phyloP scores from a whole-genome alignment of 345 rosid species.

The Laguncularia racemosa region DNA sequence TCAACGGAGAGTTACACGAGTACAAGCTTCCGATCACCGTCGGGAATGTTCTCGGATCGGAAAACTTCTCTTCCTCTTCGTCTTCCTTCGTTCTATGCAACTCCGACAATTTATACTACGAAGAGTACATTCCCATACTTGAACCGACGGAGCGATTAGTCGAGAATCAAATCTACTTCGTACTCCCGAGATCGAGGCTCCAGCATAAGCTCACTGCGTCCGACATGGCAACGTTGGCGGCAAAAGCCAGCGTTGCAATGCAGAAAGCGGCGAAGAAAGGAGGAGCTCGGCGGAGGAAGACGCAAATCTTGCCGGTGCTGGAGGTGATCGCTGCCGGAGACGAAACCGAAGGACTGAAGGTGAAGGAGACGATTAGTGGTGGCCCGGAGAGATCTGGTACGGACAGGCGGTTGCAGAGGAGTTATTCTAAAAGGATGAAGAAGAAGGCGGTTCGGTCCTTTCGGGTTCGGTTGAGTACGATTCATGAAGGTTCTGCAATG shows the following conservation, averaged over 20 bases:
- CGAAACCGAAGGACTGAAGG: no score
- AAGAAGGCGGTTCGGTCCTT: constrained; percentile 11
- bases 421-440: constrained; percentile 4
- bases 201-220: constrained; percentile 13
- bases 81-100: constrained; percentile 15
- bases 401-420: constrained; percentile 5
- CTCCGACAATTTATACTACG: constrained; percentile 22
- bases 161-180: constrained; percentile 22
- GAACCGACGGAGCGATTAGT: constrained; percentile 12
- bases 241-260: constrained; percentile 27
- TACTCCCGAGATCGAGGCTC: constrained; percentile 17
- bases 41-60: constrained; percentile 15
- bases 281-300: no score
- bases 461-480: constrained; percentile 11
- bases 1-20: constrained; percentile 17
- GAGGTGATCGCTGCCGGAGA: no score
- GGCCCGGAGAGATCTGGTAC: background rate
- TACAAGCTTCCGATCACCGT: constrained; percentile 17
- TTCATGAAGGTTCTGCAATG: constrained; percentile 7
- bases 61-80: constrained; percentile 8
- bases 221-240: constrained; percentile 30
- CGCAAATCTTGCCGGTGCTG: no score
- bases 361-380: background rate
- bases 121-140: constrained; percentile 19
- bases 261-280: background rate